Conservation (phyloP, 2,329 filamentous ascomycete species). For the Nemania abortiva region DNA sequence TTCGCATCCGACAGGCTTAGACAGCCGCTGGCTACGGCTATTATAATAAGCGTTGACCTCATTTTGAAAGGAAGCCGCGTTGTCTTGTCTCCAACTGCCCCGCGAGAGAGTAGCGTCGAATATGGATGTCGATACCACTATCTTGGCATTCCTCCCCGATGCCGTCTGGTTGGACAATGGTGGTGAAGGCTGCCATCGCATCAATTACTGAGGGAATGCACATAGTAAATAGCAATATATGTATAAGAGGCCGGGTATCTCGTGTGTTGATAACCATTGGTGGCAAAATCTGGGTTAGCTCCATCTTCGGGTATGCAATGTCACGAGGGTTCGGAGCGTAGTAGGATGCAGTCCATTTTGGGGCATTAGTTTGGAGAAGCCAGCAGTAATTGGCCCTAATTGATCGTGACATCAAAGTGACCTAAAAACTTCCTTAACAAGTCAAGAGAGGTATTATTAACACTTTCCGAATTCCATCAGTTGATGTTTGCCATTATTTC, state of each 20-base stretch:
- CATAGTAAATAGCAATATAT: slow-evolving; percentile 8
- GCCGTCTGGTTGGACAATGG: slow-evolving; percentile 7
- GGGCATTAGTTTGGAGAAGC: slow-evolving; percentile 21
- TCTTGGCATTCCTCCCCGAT: slow-evolving; percentile 11
- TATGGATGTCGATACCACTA: slow-evolving; percentile 5
- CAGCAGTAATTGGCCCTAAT: slow-evolving; percentile 6
- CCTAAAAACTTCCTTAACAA: background rate
- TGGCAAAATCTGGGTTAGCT: slow-evolving; percentile 33
- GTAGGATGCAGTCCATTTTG: slow-evolving; percentile 9
- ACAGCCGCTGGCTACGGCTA: slow-evolving; percentile 1
- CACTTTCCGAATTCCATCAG: background rate
- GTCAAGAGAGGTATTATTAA: no score
- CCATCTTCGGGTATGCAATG: slow-evolving; percentile 28
- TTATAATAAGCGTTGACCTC: slow-evolving; percentile 12
- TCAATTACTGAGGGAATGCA: background rate
- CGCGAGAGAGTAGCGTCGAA: slow-evolving; percentile 12
- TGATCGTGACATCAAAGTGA: background rate
- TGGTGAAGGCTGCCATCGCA: slow-evolving; percentile 10
- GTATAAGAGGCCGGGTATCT: background rate
- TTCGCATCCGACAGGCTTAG: slow-evolving; percentile 28
- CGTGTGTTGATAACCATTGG: slow-evolving; percentile 26
- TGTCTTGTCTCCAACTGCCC: slow-evolving; percentile 1
- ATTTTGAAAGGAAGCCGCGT: slow-evolving; percentile 11
- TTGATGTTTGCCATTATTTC: background rate
- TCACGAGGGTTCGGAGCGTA: slow-evolving; percentile 5